Percentiles rank a stretch among this genome's conserved stretches.
Evolutionary conservation across 495 filamentous ascomycete genomes (phyloP).

Genomic region (Penicillium ucsense): DNA sequence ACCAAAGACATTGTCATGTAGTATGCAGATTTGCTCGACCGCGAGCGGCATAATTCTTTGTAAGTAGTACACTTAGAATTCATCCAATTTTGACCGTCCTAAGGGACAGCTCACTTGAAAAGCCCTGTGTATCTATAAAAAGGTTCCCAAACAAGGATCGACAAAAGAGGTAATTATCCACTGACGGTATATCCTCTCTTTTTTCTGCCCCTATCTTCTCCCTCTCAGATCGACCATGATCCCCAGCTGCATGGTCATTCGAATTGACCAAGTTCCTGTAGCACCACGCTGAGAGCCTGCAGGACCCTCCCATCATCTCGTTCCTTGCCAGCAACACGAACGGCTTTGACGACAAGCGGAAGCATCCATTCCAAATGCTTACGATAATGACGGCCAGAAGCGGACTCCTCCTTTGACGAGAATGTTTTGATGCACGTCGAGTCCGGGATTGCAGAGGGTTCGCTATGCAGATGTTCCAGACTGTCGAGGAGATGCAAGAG

Average conservation of each 20-base stretch:
- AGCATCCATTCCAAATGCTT: slow-evolving; percentile 79
- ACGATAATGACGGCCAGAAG: slow-evolving; percentile 20
- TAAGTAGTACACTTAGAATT: too few relatives aligned
- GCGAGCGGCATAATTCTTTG: too few relatives aligned
- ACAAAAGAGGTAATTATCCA: too few relatives aligned
- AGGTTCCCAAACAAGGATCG: too few relatives aligned
- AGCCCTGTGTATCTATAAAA: too few relatives aligned
- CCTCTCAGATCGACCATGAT: too few relatives aligned
- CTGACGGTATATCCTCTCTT: too few relatives aligned
- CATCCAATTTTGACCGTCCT: too few relatives aligned
- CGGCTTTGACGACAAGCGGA: slow-evolving; percentile 62
- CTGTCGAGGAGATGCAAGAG: slow-evolving; percentile 58
- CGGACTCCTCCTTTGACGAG: slow-evolving; percentile 10
- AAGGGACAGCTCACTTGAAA: too few relatives aligned
- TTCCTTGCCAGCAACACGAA: slow-evolving; percentile 56
- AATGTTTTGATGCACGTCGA: slow-evolving; percentile 34
- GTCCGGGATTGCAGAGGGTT: slow-evolving; percentile 62
- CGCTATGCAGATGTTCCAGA: slow-evolving; percentile 56
- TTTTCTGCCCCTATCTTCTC: too few relatives aligned
- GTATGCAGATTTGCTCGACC: too few relatives aligned
- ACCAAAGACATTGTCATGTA: too few relatives aligned
- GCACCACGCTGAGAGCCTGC: slow-evolving; percentile 55
- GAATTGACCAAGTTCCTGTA: slow-evolving; percentile 50
- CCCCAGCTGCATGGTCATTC: not conserved
- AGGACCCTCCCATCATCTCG: slow-evolving; percentile 48